These are phyloP conservation scores for Xylariaceae sp. DNA, from an alignment of 2,329 filamentous ascomycete species.

Conservation along the genomic window DNA sequence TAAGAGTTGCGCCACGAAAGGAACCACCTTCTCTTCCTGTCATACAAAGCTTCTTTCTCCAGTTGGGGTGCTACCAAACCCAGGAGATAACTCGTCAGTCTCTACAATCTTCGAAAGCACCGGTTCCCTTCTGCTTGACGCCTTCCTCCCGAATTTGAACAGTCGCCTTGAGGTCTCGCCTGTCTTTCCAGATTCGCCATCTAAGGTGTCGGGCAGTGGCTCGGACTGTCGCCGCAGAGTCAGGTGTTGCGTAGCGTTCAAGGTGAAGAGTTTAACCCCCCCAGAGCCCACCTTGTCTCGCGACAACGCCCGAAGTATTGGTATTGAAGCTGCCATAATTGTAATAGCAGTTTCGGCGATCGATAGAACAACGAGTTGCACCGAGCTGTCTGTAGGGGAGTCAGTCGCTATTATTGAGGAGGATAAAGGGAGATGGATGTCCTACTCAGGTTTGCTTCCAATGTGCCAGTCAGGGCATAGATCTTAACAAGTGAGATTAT, in stretches of 20 bases:
- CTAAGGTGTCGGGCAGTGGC: not conserved
- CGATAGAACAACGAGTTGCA: slow-evolving; percentile 28
- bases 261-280: slow-evolving; percentile 17
- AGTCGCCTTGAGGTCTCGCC: not conserved
- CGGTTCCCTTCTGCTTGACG: slow-evolving; percentile 2
- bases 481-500: slow-evolving; percentile 43
- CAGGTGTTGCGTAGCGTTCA: slow-evolving; percentile 22
- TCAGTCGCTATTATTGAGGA: not conserved
- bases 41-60: slow-evolving; percentile 24
- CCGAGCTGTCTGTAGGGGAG: slow-evolving; percentile 3
- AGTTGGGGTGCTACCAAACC: not conserved
- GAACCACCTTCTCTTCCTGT: not conserved
- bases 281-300: slow-evolving; percentile 22
- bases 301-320: slow-evolving; percentile 39
- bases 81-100: slow-evolving; percentile 14
- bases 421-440: too few relatives aligned
- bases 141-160: slow-evolving; percentile 5
- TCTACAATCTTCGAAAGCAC: slow-evolving; percentile 27
- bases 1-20: not conserved
- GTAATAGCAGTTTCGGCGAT: slow-evolving; percentile 40
- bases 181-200: not conserved
- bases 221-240: slow-evolving; percentile 14
- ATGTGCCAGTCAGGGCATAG: slow-evolving; percentile 30
- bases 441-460: slow-evolving; percentile 25
- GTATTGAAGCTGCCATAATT: slow-evolving; percentile 43